phyloP scores from a whole-genome alignment of 345 rosid genomes.

The Sisymbrium altissimum region DNA sequence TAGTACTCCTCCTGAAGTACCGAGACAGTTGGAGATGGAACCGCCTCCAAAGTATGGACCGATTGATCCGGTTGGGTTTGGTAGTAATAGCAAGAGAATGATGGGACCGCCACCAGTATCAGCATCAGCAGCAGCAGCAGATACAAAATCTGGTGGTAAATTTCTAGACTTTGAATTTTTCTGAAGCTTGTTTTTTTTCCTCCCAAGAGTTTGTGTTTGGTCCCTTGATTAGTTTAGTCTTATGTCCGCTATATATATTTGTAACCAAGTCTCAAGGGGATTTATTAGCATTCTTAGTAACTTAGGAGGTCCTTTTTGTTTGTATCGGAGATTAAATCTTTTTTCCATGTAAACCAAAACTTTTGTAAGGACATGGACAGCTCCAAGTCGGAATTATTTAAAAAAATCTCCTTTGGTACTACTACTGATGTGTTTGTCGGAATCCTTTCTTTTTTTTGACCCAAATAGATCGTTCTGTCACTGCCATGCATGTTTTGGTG shows the following conservation, averaged over 20 bases:
- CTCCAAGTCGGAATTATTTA: slow-evolving; percentile 12
- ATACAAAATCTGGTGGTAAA: slow-evolving; percentile 76
- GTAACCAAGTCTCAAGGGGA: slow-evolving; percentile 7
- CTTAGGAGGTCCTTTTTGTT: not conserved
- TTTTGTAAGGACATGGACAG: slow-evolving; percentile 29
- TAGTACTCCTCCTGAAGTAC: slow-evolving; percentile 97
- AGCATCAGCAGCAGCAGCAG: slow-evolving; percentile 27
- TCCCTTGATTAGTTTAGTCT: slow-evolving; percentile 21
- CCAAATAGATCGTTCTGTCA: slow-evolving; percentile 1
- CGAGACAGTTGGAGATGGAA: slow-evolving; percentile 70
- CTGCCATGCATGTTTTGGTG: slow-evolving; percentile 6
- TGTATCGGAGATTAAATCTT: slow-evolving; percentile 25
- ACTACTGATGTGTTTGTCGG: slow-evolving; percentile 16
- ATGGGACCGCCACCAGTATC: slow-evolving; percentile 35
- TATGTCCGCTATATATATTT: not conserved
- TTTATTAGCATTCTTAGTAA: not conserved
- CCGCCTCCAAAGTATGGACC: slow-evolving; percentile 58
- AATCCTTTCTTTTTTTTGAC: not conserved
- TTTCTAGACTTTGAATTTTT: slow-evolving; percentile 97
- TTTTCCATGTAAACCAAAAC: slow-evolving; percentile 20
- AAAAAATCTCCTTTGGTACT: not conserved
- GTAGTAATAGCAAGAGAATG: slow-evolving; percentile 67
- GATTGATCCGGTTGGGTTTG: slow-evolving; percentile 63
- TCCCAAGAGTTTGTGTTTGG: slow-evolving; percentile 23
- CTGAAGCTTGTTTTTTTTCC: slow-evolving; percentile 30